Base-by-base conservation (phyloP, 2,329 filamentous ascomycete species). In the Fusarium scirpi region DNA sequence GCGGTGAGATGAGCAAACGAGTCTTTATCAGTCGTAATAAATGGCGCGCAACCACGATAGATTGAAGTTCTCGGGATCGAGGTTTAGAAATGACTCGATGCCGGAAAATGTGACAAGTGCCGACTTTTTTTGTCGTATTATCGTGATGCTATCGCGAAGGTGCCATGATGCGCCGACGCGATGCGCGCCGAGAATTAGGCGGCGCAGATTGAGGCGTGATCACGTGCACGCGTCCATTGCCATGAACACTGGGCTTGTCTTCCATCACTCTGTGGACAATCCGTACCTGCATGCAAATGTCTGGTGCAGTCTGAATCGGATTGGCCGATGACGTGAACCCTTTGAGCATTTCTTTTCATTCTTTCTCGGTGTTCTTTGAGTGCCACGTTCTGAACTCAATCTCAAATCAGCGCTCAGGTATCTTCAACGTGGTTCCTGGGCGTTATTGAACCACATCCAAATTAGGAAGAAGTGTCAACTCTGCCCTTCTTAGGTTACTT, bases 181-280 rank as follows among this genome's bases (percentile, higher is more conserved):
- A 70, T 71, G 71, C 71, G 76, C 77, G 73, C 78, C 78, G 78
- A 79, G 53, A 77, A 77, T 79, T 79, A 79, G 72, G 76, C 78
- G 78, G 76, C 76, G 75, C 76, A 74, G 67, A 76, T 66, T 53
- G 51, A 65, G 68, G 46, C 65, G 71, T 65, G 63, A 66, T 77
- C 76, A 77, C 76, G 76, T 77, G 76, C 52, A 32, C 54, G 61
- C 62, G 68, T 58, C 18, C 8, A 49, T 20, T 25, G 43, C 34
- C 11, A 38, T 34, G 47, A 38, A 18, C 32, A 22, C 6, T 27
- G 12, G 16, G 22, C 22, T 51, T 18, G 20, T 11, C 18, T 11
- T n/a, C 16, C 16, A 38, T 38, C 34, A 38, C 34, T n/a, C 18
- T 11, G 9, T 38, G 29, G 12, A 30, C 46, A 32, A 12, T 11